Conservation (phyloP, 2,329 filamentous ascomycete genomes). For the Xylaria polymorpha region DNA sequence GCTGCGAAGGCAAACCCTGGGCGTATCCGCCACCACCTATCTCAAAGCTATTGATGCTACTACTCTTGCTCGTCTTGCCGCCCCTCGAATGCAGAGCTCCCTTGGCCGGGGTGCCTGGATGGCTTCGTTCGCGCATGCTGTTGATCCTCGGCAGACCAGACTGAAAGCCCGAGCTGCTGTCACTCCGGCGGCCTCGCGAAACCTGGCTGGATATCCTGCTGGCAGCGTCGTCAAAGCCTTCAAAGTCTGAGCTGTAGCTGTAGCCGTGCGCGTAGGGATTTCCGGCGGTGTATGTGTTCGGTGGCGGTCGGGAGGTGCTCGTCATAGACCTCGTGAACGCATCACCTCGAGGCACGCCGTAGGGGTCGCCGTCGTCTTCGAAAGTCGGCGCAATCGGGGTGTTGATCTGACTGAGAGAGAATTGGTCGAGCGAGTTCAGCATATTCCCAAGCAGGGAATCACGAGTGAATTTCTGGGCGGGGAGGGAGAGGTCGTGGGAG, state of each 20-base stretch:
- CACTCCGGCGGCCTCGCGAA: slow-evolving; percentile 75
- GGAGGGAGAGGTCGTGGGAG: slow-evolving; percentile 88
- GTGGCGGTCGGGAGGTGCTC: slow-evolving; percentile 42
- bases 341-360: slow-evolving; percentile 44
- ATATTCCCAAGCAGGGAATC: slow-evolving; percentile 97
- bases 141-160: slow-evolving; percentile 70
- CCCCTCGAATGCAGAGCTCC: slow-evolving; percentile 65
- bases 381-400: slow-evolving; percentile 50
- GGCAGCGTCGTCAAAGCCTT: slow-evolving; percentile 63
- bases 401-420: slow-evolving; percentile 66
- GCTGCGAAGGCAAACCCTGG: slow-evolving; percentile 68
- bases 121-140: slow-evolving; percentile 66
- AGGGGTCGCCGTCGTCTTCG: slow-evolving; percentile 53
- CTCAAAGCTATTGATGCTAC: slow-evolving; percentile 68
- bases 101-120: slow-evolving; percentile 53
- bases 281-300: slow-evolving; percentile 37
- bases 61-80: slow-evolving; percentile 77
- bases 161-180: slow-evolving; percentile 81
- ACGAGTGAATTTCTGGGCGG: slow-evolving; percentile 79
- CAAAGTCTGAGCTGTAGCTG: slow-evolving; percentile 72
- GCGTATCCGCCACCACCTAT: slow-evolving; percentile 72
- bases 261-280: slow-evolving; percentile 56
- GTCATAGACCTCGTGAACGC: slow-evolving; percentile 48
- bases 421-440: slow-evolving; percentile 90
- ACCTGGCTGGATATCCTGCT: slow-evolving; percentile 64